Base-by-base conservation (phyloP, 2,329 filamentous ascomycete genomes). In the Colletotrichum plurivorum region DNA sequence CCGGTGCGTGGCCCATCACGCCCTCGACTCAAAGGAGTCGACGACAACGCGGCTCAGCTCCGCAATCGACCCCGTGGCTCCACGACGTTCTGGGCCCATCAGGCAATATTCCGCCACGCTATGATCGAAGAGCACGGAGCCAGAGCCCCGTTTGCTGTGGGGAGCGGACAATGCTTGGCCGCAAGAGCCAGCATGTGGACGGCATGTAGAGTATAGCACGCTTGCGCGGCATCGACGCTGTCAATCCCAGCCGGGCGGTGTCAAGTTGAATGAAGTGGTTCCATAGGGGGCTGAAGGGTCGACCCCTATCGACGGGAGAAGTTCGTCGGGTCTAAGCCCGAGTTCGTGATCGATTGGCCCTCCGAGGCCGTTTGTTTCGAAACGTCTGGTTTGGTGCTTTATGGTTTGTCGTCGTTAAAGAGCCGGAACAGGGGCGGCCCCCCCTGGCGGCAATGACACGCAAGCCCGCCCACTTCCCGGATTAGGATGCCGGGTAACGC, bases 391-490 rank as follows among this genome's bases (percentile, higher is more conserved):
- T 51, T 55, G 46, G 56, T 39, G 45, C 43, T 43, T 41, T 27
- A 36, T 13, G 45, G 53, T 41, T 51, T 64, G 62, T 52, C 22
- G 39, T 43, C 18, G 9, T 36, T 10, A 8, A 10, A 36, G 10
- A 36, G 31, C 8, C 31, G 31, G 31, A 10, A 8, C 8, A 36
- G 31, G 31, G 9, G 31, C 31, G 31, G 31, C 3, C 31, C 27
- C 31, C 31, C 31, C 31, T 36, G 31, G 31, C 31, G 31, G 31
- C 31, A 36, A 36, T 36, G 58, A 56, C 58, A 63, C 64, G 64
- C 58, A 67, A 67, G 51, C 64, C 64, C 64, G 64, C 58, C 58
- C 64, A 67, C 64, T 67, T 67, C 64, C 64, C 64, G 64, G 18
- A 56, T 46, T 56, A 45, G 58, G 51, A 62, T 51, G 45, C 64